phyloP scores from a whole-genome alignment of 345 rosid genomes.

The Firmiana major region DNA sequence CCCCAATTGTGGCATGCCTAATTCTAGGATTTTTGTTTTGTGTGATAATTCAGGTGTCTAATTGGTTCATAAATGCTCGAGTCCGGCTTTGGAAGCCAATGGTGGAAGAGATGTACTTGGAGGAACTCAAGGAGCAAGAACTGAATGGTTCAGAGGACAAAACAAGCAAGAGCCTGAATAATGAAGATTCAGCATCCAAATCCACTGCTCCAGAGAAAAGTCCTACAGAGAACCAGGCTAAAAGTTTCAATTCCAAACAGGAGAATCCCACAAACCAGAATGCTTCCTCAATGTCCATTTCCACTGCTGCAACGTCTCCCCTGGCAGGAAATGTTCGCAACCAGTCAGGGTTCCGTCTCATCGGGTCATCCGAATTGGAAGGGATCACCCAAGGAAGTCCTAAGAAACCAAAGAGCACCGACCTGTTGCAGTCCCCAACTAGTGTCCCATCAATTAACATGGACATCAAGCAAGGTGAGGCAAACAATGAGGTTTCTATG shows the following conservation, averaged over 20 bases:
- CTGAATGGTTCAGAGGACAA: conserved; percentile 55
- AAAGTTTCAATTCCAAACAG: conserved; percentile 33
- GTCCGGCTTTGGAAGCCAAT: conserved; percentile 99
- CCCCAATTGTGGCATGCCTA: background rate
- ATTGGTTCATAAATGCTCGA: conserved; percentile 98
- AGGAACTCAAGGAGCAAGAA: conserved; percentile 81
- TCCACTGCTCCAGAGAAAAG: conserved; percentile 48
- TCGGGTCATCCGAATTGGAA: conserved; percentile 69
- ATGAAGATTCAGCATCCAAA: conserved; percentile 61
- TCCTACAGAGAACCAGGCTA: conserved; percentile 30
- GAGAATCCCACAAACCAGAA: conserved; percentile 31
- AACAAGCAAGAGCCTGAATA: conserved; percentile 51
- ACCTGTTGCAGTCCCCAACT: conserved; percentile 47
- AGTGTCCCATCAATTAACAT: conserved; percentile 39
- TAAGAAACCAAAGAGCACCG: conserved; percentile 56
- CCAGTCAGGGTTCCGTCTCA: conserved; percentile 55
- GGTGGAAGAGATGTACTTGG: conserved; percentile 97
- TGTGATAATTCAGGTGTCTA: conserved; percentile 62
- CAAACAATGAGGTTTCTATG: conserved; percentile 43
- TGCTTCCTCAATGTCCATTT: conserved; percentile 40
- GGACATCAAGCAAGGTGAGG: conserved; percentile 46
- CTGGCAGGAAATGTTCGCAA: conserved; percentile 39
- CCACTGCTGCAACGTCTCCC: conserved; percentile 44
- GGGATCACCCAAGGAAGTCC: conserved; percentile 77
- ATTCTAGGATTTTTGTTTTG: background rate